Evolutionary conservation across 257 asterid species (phyloP), one percentile per base, ranked within the genome.

Genomic region (Gentiana macrophylla): DNA sequence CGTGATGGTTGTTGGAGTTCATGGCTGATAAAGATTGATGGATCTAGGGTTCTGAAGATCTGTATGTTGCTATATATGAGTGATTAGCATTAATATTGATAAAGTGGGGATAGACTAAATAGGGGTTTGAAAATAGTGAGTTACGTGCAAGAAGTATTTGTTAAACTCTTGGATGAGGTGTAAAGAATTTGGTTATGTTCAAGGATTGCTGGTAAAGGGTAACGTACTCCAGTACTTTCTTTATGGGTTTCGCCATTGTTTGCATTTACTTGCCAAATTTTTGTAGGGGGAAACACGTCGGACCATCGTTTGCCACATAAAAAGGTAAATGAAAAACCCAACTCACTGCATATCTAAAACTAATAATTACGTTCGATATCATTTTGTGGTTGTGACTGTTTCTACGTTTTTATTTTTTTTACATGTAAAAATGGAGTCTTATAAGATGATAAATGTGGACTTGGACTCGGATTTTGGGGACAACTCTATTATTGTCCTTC

Each of bases 1-100:
- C 70, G 41, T 74, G 82, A 41, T 74, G 82, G 72, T 73, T 62
- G 52, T 73, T 8, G 65, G 57, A 32, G 61, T 66, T 61, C 71
- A 66, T 66, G 3, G 65, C 57, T 55, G 48, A 41, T 59, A 69
- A 62, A 69, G 69, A 71, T 49, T 65, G 69, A 69, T 50, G 56
- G 46, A 41, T 62, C 76, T 76, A 68, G 67, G 73, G 77, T 57
- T 66, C 1, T 71, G 71, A 2, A 35, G 66, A 45, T 55, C 64
- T 76, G 67, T 67, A 58, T 55, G 52, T 70, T 69, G 61, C 24
- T 24, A 69, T 37, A 72, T 71, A 55, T 71, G 78, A 78, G 74
- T 79, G 61, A 64, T 24, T 24, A 62, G 60, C 45, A 46, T 41
- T 41, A 41, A 10, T 7, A 41, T 5, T 41, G 46, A 10, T 1